Conservation (phyloP, 2,329 filamentous ascomycete species). For the Verticillium tricorpus region DNA sequence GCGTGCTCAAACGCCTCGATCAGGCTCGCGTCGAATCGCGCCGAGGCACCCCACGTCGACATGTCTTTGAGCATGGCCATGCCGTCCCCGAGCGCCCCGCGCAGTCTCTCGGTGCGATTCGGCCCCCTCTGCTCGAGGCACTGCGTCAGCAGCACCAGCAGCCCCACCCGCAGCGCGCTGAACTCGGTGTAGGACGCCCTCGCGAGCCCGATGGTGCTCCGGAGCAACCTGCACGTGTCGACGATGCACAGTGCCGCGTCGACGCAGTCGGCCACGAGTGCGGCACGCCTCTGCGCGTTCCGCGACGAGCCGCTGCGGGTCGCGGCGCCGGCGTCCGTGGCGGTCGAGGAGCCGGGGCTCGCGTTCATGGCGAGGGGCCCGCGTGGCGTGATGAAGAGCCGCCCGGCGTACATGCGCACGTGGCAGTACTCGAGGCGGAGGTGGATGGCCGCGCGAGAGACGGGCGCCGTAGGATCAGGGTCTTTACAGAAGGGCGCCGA, state of each 20-base stretch:
- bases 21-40: conserved; percentile 47
- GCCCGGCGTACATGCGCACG: conserved; percentile 48
- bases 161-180: conserved; percentile 48
- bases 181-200: conserved; percentile 53
- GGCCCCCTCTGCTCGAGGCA: conserved; percentile 26
- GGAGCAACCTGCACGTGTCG: conserved; percentile 43
- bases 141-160: conserved; percentile 41
- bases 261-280: conserved; percentile 47
- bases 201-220: conserved; percentile 46
- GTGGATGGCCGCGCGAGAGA: conserved; percentile 45
- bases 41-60: conserved; percentile 47
- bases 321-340: background rate
- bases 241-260: conserved; percentile 47
- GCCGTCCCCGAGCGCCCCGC: conserved; percentile 41
- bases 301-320: background rate
- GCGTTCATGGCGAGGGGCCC: background rate
- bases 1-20: conserved; percentile 49
- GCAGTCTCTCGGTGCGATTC: conserved; percentile 29
- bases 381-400: conserved; percentile 44
- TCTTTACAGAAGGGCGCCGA: conserved; percentile 24
- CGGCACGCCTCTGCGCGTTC: conserved; percentile 25
- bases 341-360: background rate
- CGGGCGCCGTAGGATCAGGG: conserved; percentile 30
- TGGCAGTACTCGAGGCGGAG: conserved; percentile 49
- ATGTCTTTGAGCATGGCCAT: conserved; percentile 48